Conservation (phyloP, 2,329 filamentous ascomycete species). For the Phaeosphaeriaceae sp. region DNA sequence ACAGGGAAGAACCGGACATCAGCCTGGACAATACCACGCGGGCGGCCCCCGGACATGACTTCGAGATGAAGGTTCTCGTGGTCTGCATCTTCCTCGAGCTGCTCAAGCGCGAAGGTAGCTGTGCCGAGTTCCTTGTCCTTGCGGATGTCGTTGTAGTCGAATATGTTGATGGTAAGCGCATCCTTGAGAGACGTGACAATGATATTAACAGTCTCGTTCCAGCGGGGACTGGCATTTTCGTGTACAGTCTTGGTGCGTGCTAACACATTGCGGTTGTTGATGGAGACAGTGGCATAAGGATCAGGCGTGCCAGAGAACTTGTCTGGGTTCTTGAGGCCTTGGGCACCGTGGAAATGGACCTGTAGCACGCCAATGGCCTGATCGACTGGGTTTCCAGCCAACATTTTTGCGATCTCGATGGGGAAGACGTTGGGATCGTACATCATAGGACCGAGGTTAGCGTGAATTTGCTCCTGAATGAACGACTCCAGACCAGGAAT, state of each 20-base stretch:
- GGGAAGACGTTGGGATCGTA: slow-evolving; percentile 98
- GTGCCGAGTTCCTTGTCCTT: slow-evolving; percentile 95
- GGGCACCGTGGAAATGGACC: slow-evolving; percentile 87
- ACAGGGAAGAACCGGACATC: slow-evolving; percentile 97
- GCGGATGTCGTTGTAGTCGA: slow-evolving; percentile 92
- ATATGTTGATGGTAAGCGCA: slow-evolving; percentile 81
- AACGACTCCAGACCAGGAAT: slow-evolving; percentile 93
- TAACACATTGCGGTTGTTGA: slow-evolving; percentile 82
- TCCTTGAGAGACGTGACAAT: slow-evolving; percentile 93
- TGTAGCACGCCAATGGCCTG: slow-evolving; percentile 94
- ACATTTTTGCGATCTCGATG: slow-evolving; percentile 97
- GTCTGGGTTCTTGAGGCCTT: slow-evolving; percentile 93
- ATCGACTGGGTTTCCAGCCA: slow-evolving; percentile 91
- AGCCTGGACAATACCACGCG: slow-evolving; percentile 77
- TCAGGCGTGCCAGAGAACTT: slow-evolving; percentile 92
- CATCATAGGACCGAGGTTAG: slow-evolving; percentile 95
- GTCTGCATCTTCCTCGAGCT: slow-evolving; percentile 76
- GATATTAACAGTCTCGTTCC: slow-evolving; percentile 97
- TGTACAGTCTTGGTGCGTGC: slow-evolving; percentile 88
- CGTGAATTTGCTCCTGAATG: slow-evolving; percentile 95
- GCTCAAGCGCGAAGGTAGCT: slow-evolving; percentile 84
- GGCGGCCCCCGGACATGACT: slow-evolving; percentile 82
- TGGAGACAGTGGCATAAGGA: slow-evolving; percentile 83
- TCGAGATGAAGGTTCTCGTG: slow-evolving; percentile 87
- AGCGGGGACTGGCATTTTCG: slow-evolving; percentile 85